Base-by-base conservation (phyloP, 2,329 filamentous ascomycete species). In the Emergomyces orientalis region DNA sequence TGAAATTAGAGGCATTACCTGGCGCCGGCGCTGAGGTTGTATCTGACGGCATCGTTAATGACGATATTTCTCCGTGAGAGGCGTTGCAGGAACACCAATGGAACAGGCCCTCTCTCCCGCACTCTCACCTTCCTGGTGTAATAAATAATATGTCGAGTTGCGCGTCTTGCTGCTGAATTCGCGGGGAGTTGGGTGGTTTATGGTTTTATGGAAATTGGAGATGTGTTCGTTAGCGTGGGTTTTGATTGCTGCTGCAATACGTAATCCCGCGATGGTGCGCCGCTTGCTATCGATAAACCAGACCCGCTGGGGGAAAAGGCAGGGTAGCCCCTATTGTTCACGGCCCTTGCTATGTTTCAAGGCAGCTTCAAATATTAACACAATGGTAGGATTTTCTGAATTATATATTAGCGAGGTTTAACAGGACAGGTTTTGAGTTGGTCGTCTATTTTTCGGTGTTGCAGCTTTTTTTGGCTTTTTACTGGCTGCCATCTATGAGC, bases 1-100 rank as follows among this genome's bases (percentile, higher is more conserved):
- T 14, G 11, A 27, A 27, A 55, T 63, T 59, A 60, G 60, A 49
- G 59, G 3, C 8, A 22, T 39, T 56, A 72, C 70, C 70, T 68
- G 67, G 65, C 25, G 47, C 47, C 56, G 64, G 57, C 59, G 66
- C 37, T 47, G 67, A 61, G 65, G 37, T 37, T 19, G 56, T 62
- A 25, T 65, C 64, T 39, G 56, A 37, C n/a, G 64, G 62, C 64
- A 65, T 65, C 57, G 54, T 59, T 14, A 19, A 30, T 14, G n/a
- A 45, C 27, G 13, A 17, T 34, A 13, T 8, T 32, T 19, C 30
- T 19, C 22, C 19, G 27, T 34, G 30, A 34, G 17, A 54, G 47
- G 47, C 13, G 47, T 22, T 27, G 22, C 47, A 14, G 47, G 47
- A 13, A 27, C 47, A 54, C 30, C 51, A 54, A 54, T 54, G 30